Base-by-base conservation (phyloP, 2,329 filamentous ascomycete genomes). In the Epichloe gansuensis region DNA sequence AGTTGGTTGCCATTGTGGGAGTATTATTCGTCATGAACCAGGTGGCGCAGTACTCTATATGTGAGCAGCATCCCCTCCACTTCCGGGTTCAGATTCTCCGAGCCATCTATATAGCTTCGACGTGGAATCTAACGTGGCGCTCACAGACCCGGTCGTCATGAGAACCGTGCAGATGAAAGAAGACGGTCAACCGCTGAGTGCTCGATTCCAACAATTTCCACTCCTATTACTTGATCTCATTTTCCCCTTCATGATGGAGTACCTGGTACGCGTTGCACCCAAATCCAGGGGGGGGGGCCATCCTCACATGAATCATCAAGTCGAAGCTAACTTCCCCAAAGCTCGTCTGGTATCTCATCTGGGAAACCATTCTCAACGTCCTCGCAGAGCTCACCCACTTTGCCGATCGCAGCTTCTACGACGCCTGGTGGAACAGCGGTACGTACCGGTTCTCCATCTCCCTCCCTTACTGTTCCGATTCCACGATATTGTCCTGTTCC, bases 191-290 rank as follows among this genome's bases (percentile, higher is more conserved):
- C 71, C 81, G 0, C 69, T 87, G 6, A 65, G 70, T 3, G 71
- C 80, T 54, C 76, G 86, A 46, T 78, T 87, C 60, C 69, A 68
- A 53, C 77, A 82, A 53, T 89, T 89, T 54, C 86, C 87, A 0
- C 87, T 82, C 77, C 77, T 90, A 51, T 68, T 89, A n/a, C 77
- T 75, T 54, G 85, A 90, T 59, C 74, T 91, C 54, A 74, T 89
- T 8, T 89, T 90, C 55, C 87, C 86, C 0, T 83, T 91, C 55
- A 80, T 90, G 68, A 80, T 89, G 67, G 85, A 90, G 63, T 88
- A 89, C 55, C 67, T 90, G 50, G 71, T 74, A 57, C 56, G 66
- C 25, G 11, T 44, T 27, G 11, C 27, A 2, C 31, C 31, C 31
- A 8, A 11, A 11, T 3, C 31, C 8, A 31, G 31, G 31, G 17